phyloP scores from a whole-genome alignment of 345 rosid genomes.

The Geranium brycei region DNA sequence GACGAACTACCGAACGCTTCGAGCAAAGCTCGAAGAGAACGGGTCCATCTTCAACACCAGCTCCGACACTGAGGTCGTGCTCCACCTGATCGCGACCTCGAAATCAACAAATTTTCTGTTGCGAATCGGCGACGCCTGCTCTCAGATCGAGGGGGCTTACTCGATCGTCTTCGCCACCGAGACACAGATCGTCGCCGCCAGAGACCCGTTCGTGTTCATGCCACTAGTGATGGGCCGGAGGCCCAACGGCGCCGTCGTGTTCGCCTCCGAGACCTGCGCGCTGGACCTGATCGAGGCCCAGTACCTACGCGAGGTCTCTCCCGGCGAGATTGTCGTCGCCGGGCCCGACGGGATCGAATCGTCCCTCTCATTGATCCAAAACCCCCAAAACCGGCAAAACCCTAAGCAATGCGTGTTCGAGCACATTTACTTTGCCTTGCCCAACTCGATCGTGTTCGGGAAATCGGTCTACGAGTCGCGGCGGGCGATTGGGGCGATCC shows the following conservation, averaged over 20 bases:
- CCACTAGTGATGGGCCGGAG: constrained; percentile 94
- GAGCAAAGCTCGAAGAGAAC: constrained; percentile 63
- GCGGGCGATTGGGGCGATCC: constrained; percentile 55
- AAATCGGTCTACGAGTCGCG: constrained; percentile 80
- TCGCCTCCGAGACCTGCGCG: constrained; percentile 94
- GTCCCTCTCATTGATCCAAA: constrained; percentile 60
- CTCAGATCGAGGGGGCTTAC: constrained; percentile 73
- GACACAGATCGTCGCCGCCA: constrained; percentile 84
- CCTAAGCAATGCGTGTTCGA: constrained; percentile 88
- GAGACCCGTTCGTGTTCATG: constrained; percentile 81
- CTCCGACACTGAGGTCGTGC: constrained; percentile 93
- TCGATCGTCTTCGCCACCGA: constrained; percentile 88
- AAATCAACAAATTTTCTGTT: constrained; percentile 75
- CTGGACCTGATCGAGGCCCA: constrained; percentile 93
- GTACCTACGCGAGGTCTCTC: constrained; percentile 79
- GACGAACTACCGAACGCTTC: constrained; percentile 53
- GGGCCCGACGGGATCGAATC: constrained; percentile 64
- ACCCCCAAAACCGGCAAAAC: constrained; percentile 24
- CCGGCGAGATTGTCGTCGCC: constrained; percentile 80
- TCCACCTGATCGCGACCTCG: constrained; percentile 85
- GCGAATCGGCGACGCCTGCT: constrained; percentile 88
- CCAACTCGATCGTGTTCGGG: constrained; percentile 78
- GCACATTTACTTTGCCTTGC: constrained; percentile 79
- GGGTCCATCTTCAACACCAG: constrained; percentile 90
- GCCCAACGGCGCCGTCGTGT: constrained; percentile 80